These are phyloP conservation scores for Malassezia dermatis DNA, from an alignment of 1,284 basidiomycete species.

Conservation along the genomic window DNA sequence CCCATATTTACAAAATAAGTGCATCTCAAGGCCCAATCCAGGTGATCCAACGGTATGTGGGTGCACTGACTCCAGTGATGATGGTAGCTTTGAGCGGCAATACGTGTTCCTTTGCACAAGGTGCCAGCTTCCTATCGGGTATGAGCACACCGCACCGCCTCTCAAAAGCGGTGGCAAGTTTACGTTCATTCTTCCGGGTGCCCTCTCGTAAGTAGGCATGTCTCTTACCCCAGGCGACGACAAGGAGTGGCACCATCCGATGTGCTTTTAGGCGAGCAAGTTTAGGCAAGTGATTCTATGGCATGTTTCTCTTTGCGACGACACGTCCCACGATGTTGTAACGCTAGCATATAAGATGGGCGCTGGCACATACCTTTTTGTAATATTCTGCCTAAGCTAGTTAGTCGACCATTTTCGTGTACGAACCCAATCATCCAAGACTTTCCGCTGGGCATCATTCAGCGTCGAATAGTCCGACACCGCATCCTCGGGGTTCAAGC, in stretches of 20 bases:
- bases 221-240: constrained; percentile 17
- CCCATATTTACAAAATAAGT: constrained; percentile 34
- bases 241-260: constrained; percentile 25
- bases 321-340: constrained; percentile 47
- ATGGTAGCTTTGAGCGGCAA: constrained; percentile 31
- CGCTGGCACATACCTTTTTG: constrained; percentile 24
- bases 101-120: constrained; percentile 33
- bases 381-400: constrained; percentile 36
- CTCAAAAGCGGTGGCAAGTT: constrained; percentile 39
- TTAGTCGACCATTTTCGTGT: not conserved
- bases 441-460: constrained; percentile 65
- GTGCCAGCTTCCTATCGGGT: constrained; percentile 35
- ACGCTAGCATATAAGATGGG: constrained; percentile 14
- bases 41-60: constrained; percentile 18
- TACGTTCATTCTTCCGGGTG: constrained; percentile 33
- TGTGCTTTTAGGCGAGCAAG: constrained; percentile 19
- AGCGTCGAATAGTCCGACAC: constrained; percentile 74
- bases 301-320: constrained; percentile 4
- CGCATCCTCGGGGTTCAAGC: constrained; percentile 75
- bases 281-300: not conserved
- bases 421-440: constrained; percentile 71
- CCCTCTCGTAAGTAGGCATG: constrained; percentile 28
- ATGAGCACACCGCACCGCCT: constrained; percentile 40
- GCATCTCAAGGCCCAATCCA: constrained; percentile 26
- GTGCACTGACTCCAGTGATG: constrained; percentile 12